A percentile compares a stretch with the other conserved stretches of the same genome.
Conservation (phyloP, 371 early-diverging fungal species). For the Rhizopus stolonifer region DNA sequence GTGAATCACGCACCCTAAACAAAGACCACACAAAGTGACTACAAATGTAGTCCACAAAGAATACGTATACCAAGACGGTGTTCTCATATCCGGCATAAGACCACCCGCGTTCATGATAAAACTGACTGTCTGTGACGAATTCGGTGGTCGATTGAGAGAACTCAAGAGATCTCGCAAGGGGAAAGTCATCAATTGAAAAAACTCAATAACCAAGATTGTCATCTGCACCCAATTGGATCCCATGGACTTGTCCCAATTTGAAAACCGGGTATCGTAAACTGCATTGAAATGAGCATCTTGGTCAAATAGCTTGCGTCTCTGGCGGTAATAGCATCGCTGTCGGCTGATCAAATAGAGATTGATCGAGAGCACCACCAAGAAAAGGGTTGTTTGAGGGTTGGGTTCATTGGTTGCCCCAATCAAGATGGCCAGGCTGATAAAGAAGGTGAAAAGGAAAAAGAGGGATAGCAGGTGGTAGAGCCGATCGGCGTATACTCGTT, state of each 20-base stretch:
- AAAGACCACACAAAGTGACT: conserved; percentile 25
- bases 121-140: conserved; percentile 24
- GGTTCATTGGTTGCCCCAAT: conserved; percentile 29
- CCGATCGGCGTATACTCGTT: conserved; percentile 36
- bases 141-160: conserved; percentile 6
- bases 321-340: conserved; percentile 51
- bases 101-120: conserved; percentile 46
- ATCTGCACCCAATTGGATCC: conserved; percentile 62
- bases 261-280: conserved; percentile 40
- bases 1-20: conserved; percentile 35
- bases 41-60: conserved; percentile 48
- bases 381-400: conserved; percentile 30
- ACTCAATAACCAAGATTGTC: conserved; percentile 58
- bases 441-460: conserved; percentile 25
- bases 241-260: conserved; percentile 40
- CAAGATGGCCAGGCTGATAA: conserved; percentile 34
- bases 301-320: conserved; percentile 43
- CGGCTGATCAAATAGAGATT: conserved; percentile 54
- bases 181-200: conserved; percentile 58
- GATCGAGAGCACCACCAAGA: conserved; percentile 52
- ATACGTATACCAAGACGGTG: conserved; percentile 53
- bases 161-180: conserved; percentile 56
- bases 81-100: conserved; percentile 50
- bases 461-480: conserved; percentile 41
- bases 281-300: conserved; percentile 45